Evolutionary conservation across 495 filamentous ascomycete species (phyloP), one percentile per base, ranked within the genome.

Genomic region (Thozetella sp.): DNA sequence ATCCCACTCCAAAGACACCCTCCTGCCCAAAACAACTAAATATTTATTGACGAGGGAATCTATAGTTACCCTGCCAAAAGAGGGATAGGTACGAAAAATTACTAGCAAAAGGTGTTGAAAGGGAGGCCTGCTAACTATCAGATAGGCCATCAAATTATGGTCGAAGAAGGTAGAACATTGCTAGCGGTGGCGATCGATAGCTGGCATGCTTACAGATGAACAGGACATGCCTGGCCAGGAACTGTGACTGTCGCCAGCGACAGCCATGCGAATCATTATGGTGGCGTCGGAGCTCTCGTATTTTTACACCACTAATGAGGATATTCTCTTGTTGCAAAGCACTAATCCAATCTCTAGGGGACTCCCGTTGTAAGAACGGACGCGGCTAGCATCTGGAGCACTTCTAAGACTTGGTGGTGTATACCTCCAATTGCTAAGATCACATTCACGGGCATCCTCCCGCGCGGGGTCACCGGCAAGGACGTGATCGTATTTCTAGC

Each of bases 401-500:
- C 92, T 1, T 87, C 87, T 1, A 79, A 80, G 60, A 96, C 90
- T 0, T 97, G 92, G 91, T 97, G 88, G 88, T 91, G 94, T 15
- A 84, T 96, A 56, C 95, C 95, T 0, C 91, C 92, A 0, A 84
- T 97, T 52, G 92, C 91, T 3, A 87, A 87, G 69, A 84, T 97
- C 11, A 93, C 84, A 0, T 79, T 99, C 19, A 91, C 83, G 0
- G 93, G 95, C 15, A 69, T 83, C 2, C 69, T 97, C 10, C 93
- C 92, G 0, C 71, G 71, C 1, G 95, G 95, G 2, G 95, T 97
- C 1, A 94, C 92, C 0, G 94, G 93, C 46, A 99, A 98, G 74
- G 94, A 99, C 74, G 89, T 97, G 19, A 98, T 99, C 68, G 87
- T 98, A 19, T 89, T 92, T 0, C 79, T 98, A 1, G 96, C 93